Evolutionary conservation across 78 protist genomes (phyloP), one percentile per base, ranked within the genome.

Genomic region (Dictyostelium brefeldianum): DNA sequence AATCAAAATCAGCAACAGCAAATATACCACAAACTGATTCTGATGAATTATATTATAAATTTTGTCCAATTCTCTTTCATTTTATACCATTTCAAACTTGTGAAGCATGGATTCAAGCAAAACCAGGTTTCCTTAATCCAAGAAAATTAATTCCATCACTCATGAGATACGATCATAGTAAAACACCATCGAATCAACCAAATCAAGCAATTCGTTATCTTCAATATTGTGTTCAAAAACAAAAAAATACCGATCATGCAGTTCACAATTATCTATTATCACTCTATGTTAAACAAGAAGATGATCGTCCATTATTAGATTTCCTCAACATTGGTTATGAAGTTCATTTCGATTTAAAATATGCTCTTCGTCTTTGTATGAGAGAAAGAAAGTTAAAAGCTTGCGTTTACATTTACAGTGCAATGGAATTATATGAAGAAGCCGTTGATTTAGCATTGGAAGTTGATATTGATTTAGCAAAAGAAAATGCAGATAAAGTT

Each of bases 171-270:
- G 90, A 95, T 74, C 94, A 56, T 31, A 10, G 57, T 14, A 90
- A 91, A 56, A 73, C 79, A 71, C 62, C 74, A 25, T 77, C 78
- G 41, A 78, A 50, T 59, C 69, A 80, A 90, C 92, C 65, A 84
- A 98, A 98, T 89, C 98, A 98, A 57, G 98, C 98, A 25, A 96
- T 98, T 50, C 51, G 97, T n/a, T 98, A 97, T 47, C 89, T 98
- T 48, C 78, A 95, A 92, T 80, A 81, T 80, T 89, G 96, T 62
- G 96, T 97, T 14, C 18, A 67, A 14, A 74, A 69, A 31, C 80
- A 17, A 25, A 31, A 62, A 14, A 94, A 93, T 78, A 18, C n/a
- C 2, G 99, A 98, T 57, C 43, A 83, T 22, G 96, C 98, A 22
- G 83, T 98, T 9, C 99, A 97, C 89, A 97, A 98, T 77, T 96